A percentile compares a stretch with the other conserved stretches of the same genome.
These are phyloP conservation scores for Rhodamnia rubescens DNA, from an alignment of 345 rosid species.

Conservation along the genomic window DNA sequence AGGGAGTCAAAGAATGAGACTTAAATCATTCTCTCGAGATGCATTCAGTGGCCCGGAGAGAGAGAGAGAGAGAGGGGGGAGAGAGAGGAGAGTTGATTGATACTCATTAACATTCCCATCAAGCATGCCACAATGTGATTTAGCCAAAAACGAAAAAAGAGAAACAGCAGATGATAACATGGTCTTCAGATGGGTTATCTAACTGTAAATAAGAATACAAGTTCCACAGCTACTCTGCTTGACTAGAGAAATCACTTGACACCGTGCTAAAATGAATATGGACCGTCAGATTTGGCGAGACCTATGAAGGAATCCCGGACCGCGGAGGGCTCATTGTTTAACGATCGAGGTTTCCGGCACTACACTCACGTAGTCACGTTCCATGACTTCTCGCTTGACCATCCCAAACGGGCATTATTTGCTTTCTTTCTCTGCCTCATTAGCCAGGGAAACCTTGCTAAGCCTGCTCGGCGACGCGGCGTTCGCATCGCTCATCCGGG, in stretches of 20 bases:
- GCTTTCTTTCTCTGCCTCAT: neutral
- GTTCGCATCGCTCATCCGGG: neutral
- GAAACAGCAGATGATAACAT: neutral
- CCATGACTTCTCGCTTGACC: neutral
- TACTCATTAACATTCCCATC: neutral
- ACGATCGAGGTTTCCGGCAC: neutral
- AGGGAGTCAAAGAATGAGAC: neutral
- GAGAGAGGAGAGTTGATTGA: neutral
- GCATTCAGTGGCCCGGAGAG: neutral
- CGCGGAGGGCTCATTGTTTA: neutral
- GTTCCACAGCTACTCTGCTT: neutral
- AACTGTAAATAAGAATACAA: neutral
- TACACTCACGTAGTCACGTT: neutral
- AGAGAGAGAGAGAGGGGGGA: too few species aligned
- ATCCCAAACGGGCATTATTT: neutral
- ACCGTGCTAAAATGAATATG: neutral
- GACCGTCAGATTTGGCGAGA: neutral
- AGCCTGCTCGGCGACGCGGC: slow-evolving; percentile 18
- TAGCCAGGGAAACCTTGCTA: slow-evolving; percentile 18
- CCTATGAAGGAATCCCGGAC: neutral
- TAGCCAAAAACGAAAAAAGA: too few species aligned
- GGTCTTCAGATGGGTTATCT: neutral
- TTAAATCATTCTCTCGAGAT: neutral
- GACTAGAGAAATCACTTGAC: neutral
- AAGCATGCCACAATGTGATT: too few species aligned